Evolutionary conservation across 2,329 filamentous ascomycete genomes (phyloP).

Genomic region (Aspergillus novoparasiticus): DNA sequence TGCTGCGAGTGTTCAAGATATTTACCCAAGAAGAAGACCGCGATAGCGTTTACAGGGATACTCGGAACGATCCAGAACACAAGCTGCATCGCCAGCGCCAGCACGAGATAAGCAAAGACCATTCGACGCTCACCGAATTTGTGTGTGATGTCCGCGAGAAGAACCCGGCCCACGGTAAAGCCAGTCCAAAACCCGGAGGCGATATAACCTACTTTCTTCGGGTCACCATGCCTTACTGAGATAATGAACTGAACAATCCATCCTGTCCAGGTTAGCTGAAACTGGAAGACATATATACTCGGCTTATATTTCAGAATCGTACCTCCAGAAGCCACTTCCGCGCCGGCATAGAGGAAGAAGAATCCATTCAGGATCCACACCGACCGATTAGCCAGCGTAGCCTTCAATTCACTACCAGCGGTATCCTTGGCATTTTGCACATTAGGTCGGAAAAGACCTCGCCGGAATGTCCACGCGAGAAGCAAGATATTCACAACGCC

Average conservation of each 20-base stretch:
- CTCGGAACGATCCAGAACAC: slow-evolving; percentile 27
- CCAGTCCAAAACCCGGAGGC: slow-evolving; percentile 28
- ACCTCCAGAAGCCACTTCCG: slow-evolving; percentile 29
- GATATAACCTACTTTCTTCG: slow-evolving; percentile 27
- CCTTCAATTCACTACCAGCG: slow-evolving; percentile 22
- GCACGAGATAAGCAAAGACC: slow-evolving; percentile 23
- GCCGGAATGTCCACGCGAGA: slow-evolving; percentile 23
- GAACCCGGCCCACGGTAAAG: slow-evolving; percentile 25
- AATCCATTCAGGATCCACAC: slow-evolving; percentile 29
- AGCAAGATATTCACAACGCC: slow-evolving; percentile 19
- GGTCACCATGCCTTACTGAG: slow-evolving; percentile 24
- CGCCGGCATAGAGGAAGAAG: slow-evolving; percentile 28
- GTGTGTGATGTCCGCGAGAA: slow-evolving; percentile 27
- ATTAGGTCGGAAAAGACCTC: slow-evolving; percentile 25
- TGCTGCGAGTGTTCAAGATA: neutral
- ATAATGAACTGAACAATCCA: slow-evolving; percentile 29
- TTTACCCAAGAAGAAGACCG: slow-evolving; percentile 27
- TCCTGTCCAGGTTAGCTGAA: slow-evolving; percentile 12
- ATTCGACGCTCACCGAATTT: slow-evolving; percentile 27
- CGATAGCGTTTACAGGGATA: slow-evolving; percentile 26
- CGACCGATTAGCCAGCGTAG: slow-evolving; percentile 19
- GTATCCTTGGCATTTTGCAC: slow-evolving; percentile 21
- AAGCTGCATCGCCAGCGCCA: slow-evolving; percentile 23
- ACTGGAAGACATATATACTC: neutral
- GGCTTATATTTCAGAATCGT: neutral